Evolutionary conservation across 345 rosid species (phyloP).

Genomic region (Mallotus nudiflorus): DNA sequence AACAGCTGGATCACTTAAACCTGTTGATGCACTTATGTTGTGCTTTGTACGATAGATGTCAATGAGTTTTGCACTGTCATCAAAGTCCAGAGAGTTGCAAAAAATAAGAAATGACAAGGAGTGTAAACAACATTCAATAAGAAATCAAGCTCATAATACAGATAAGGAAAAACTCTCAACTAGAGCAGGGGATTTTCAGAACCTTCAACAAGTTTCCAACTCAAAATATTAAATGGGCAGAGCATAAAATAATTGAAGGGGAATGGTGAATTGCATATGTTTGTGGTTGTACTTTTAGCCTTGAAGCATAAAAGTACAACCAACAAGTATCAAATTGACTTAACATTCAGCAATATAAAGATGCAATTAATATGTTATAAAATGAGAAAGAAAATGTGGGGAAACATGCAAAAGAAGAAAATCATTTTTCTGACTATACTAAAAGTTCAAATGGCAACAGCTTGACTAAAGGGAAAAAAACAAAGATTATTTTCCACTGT

Average conservation of each 20-base stretch:
- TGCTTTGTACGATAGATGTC: constrained; percentile 79
- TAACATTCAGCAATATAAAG: neutral
- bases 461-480: neutral
- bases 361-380: neutral
- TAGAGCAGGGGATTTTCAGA: neutral
- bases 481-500: neutral
- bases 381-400: neutral
- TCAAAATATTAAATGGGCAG: neutral
- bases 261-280: neutral
- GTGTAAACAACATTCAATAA: neutral
- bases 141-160: neutral
- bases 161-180: neutral
- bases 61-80: constrained; percentile 82
- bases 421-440: neutral
- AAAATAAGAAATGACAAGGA: constrained; percentile 1
- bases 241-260: neutral
- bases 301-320: neutral
- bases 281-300: neutral
- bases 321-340: neutral
- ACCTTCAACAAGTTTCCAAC: constrained; percentile 1
- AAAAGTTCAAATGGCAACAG: too few species aligned
- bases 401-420: neutral
- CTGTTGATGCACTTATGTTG: constrained; percentile 83
- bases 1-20: constrained; percentile 87
- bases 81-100: constrained; percentile 12